These are phyloP conservation scores for Vigna nakashimae DNA, from an alignment of 306 rosid genomes.

Conservation along the genomic window DNA sequence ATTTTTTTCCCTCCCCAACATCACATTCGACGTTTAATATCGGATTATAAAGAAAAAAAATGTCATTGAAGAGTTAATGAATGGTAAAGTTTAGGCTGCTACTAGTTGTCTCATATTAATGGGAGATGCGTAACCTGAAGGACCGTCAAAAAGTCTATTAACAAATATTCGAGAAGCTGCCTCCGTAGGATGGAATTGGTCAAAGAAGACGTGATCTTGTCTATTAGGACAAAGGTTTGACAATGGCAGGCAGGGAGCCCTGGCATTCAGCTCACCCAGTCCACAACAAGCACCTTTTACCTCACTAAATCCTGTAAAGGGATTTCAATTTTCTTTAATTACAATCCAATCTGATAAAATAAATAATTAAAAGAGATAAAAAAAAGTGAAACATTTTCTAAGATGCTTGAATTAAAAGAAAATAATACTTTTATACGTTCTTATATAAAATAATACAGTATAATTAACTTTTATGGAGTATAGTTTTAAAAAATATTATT, in stretches of 20 bases:
- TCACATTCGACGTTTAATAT: neutral
- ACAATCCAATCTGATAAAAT: conserved; percentile 24
- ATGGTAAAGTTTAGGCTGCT: conserved; percentile 44
- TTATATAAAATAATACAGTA: too few species aligned
- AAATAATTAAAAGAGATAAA: too few species aligned
- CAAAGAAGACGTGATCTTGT: conserved; percentile 72
- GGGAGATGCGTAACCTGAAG: conserved; percentile 60
- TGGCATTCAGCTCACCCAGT: conserved; percentile 60
- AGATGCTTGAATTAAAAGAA: too few species aligned
- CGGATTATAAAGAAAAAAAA: neutral
- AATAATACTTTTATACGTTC: too few species aligned
- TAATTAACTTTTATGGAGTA: too few species aligned
- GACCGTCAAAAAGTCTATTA: conserved; percentile 57
- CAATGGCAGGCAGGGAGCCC: conserved; percentile 60
- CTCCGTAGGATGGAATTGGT: conserved; percentile 71
- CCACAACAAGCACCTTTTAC: conserved; percentile 77
- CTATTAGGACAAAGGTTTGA: conserved; percentile 65
- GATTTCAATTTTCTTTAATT: neutral
- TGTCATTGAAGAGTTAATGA: conserved; percentile 1
- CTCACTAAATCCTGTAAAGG: conserved; percentile 74
- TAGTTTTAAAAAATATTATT: too few species aligned
- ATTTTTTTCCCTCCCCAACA: neutral
- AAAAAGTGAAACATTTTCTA: too few species aligned
- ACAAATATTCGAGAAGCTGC: conserved; percentile 53
- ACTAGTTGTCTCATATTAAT: conserved; percentile 62